Base-by-base conservation (phyloP, 139 green algal genomes). In the Monoraphidium neglectum region DNA sequence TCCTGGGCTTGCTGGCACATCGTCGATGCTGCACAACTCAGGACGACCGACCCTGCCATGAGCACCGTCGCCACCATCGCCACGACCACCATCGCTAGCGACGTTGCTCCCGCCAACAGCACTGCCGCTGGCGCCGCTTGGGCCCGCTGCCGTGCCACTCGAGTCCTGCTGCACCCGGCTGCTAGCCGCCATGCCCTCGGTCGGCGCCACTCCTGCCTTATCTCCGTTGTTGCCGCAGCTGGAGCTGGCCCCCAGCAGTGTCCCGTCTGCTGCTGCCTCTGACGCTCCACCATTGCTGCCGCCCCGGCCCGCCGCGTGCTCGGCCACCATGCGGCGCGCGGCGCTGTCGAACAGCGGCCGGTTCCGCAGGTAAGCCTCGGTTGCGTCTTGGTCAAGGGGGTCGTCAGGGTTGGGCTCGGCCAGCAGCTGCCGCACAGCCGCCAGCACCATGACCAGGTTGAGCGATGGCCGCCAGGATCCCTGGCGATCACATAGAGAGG, bases 331-430 rank as follows among this genome's bases (percentile, higher is more conserved):
- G 36, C 74, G 65, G n/a, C 36, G 75, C 21, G 75, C 75, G 32
- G 74, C 75, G 1, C 16, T 23, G 35, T 54, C 64, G 59, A 82
- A 82, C 43, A 82, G 38, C 35, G 53, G 43, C 30, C 38, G 67
- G 30, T 72, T 54, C n/a, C 35, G 60, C 28, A 60, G 37, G 57
- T 72, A 77, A 56, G 76, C 76, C 65, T 82, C 76, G 15, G 76
- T 65, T 15, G 86, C 72, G 28, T 89, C 88, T 36, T 75, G 40
- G 68, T 87, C 78, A 24, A 94, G 85, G 1, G 87, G 87, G 68
- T 94, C 89, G 23, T 90, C 83, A 0, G 84, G 80, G 66, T 94
- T 94, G 36, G 89, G 89, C 49, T 91, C 78, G 21, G 80, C 68
- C 46, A 94, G 82, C 68, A 94, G 79, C 30, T 86, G 71, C 62